These are phyloP conservation scores for Breynia disticha DNA, from an alignment of 441 rosid genomes.

Conservation along the genomic window DNA sequence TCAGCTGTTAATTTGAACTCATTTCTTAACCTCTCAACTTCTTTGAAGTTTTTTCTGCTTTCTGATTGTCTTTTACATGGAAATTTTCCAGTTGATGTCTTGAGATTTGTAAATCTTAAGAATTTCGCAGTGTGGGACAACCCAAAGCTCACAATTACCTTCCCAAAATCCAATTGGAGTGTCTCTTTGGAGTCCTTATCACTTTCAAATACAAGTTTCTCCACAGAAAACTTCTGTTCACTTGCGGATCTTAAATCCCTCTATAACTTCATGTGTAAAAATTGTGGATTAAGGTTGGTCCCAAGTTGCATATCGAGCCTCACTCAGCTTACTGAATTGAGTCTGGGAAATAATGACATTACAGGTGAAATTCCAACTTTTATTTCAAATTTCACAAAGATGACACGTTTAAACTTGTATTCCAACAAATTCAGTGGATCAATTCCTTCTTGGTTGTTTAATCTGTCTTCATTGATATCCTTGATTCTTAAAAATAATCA, in stretches of 20 bases:
- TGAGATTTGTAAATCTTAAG: slow-evolving; percentile 16
- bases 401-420: neutral
- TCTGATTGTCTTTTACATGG: slow-evolving; percentile 4
- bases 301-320: slow-evolving; percentile 8
- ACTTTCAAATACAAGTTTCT: slow-evolving; percentile 7
- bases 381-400: slow-evolving; percentile 8
- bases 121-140: slow-evolving; percentile 2
- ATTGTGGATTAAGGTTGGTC: slow-evolving; percentile 8
- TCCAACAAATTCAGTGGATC: neutral
- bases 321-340: neutral
- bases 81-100: slow-evolving; percentile 14
- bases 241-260: neutral
- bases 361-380: slow-evolving; percentile 5
- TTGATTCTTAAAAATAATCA: neutral
- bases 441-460: neutral
- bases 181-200: slow-evolving; percentile 13
- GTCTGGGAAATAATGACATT: accelerated
- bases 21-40: neutral
- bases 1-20: neutral
- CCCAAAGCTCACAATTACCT: neutral
- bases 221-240: slow-evolving; percentile 5
- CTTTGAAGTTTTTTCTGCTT: neutral
- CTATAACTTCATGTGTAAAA: neutral
- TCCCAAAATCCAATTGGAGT: slow-evolving; percentile 18
- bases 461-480: neutral